These are phyloP conservation scores for Aspergillus amoenus DNA, from an alignment of 2,329 filamentous ascomycete genomes.

Conservation along the genomic window DNA sequence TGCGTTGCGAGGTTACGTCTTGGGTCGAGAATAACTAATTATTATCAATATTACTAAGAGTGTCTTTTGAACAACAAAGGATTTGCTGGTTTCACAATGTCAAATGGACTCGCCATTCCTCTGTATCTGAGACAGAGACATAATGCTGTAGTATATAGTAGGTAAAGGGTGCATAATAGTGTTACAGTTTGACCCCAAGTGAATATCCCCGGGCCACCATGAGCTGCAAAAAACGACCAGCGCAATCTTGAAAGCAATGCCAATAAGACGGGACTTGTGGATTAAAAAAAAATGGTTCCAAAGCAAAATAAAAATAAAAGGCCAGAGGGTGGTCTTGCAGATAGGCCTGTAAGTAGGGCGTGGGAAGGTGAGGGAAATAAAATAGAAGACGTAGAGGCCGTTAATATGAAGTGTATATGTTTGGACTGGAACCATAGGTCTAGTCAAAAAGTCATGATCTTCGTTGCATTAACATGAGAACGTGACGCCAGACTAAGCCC, in stretches of 20 bases:
- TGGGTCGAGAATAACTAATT: too few species aligned
- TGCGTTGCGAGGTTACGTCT: not conserved
- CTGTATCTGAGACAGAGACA: too few species aligned
- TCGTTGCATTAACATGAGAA: slow-evolving; percentile 41
- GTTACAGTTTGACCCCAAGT: not conserved
- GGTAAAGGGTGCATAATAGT: not conserved
- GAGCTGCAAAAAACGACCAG: not conserved
- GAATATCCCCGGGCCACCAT: not conserved
- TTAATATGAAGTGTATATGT: slow-evolving; percentile 12
- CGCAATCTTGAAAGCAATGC: not conserved
- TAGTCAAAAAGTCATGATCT: slow-evolving; percentile 34
- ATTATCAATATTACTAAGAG: not conserved
- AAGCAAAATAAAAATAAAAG: not conserved
- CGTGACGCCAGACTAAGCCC: slow-evolving; percentile 29
- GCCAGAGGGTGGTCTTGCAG: not conserved
- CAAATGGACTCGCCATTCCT: not conserved
- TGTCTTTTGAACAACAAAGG: not conserved
- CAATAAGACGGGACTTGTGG: not conserved
- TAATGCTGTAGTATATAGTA: not conserved
- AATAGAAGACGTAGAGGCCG: slow-evolving; percentile 1
- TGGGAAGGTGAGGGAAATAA: not conserved
- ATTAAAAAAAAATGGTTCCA: not conserved
- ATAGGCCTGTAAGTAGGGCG: not conserved
- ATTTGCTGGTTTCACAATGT: not conserved
- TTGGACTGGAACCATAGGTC: slow-evolving; percentile 15